Evolutionary conservation across 805 yeast genomes (phyloP).

Genomic region (Saturnispora besseyi): DNA sequence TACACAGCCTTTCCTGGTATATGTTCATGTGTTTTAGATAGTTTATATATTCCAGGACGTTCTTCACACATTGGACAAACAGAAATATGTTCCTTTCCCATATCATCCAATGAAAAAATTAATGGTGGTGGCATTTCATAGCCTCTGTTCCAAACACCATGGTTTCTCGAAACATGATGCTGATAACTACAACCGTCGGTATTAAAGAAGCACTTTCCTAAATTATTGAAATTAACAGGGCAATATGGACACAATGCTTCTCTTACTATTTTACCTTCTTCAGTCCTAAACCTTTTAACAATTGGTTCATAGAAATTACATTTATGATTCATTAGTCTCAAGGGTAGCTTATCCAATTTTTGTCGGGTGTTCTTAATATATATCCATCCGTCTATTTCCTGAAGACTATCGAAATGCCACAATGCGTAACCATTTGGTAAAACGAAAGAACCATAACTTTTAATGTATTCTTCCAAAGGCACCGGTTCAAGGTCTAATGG

Average conservation of each 20-base stretch:
- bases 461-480: not conserved
- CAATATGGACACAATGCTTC: slow-evolving; percentile 28
- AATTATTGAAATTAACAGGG: slow-evolving; percentile 5
- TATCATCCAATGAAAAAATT: not conserved
- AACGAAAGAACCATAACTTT: not conserved
- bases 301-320: slow-evolving; percentile 13
- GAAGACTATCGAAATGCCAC: not conserved
- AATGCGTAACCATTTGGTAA: slow-evolving; percentile 6
- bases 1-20: not conserved
- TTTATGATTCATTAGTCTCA: slow-evolving; percentile 4
- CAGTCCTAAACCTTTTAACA: slow-evolving; percentile 16
- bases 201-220: slow-evolving; percentile 16
- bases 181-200: slow-evolving; percentile 22
- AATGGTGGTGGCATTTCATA: slow-evolving; percentile 23
- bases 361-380: slow-evolving; percentile 6
- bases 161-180: slow-evolving; percentile 27
- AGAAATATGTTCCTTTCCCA: not conserved
- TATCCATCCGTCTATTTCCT: slow-evolving; percentile 5
- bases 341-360: slow-evolving; percentile 3
- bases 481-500: not conserved
- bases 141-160: slow-evolving; percentile 28
- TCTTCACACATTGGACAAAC: slow-evolving; percentile 1
- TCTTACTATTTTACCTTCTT: slow-evolving; percentile 14
- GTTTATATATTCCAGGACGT: not conserved
- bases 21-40: not conserved